Conservation (phyloP, 2,329 filamentous ascomycete species). For the Gaeumannomyces tritici region DNA sequence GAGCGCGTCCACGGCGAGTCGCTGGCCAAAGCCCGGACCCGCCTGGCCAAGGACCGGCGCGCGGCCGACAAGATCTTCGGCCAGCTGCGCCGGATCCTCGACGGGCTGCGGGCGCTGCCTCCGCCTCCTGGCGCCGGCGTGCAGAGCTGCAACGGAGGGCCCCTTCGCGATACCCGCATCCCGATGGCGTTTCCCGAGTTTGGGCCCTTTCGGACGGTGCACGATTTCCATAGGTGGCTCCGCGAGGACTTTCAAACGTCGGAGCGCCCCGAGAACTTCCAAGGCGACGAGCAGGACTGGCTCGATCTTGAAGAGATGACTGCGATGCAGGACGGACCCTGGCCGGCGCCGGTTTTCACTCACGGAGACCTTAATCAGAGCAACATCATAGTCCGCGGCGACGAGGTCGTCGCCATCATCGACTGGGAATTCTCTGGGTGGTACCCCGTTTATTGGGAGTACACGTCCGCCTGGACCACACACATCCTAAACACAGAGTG, state of each 20-base stretch:
- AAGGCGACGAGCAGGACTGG: not conserved
- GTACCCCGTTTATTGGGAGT: constrained; percentile 7
- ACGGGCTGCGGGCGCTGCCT: not conserved
- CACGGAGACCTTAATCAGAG: constrained; percentile 5
- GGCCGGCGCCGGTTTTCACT: constrained; percentile 1
- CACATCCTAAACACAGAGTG: too few relatives aligned
- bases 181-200: constrained; percentile 1
- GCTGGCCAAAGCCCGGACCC: constrained; percentile 10
- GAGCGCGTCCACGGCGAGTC: constrained; percentile 17
- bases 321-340: not conserved
- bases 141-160: constrained; percentile 15
- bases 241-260: not conserved
- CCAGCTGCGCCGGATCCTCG: constrained; percentile 1
- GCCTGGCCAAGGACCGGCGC: constrained; percentile 7
- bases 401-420: constrained; percentile 2
- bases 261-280: not conserved
- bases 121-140: not conserved
- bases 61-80: constrained; percentile 7
- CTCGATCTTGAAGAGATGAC: not conserved
- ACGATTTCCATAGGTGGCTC: not conserved
- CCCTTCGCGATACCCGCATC: constrained; percentile 18
- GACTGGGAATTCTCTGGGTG: constrained; percentile 7
- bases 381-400: constrained; percentile 7
- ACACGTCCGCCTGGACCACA: not conserved
- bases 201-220: not conserved